Conservation (phyloP, 2,329 filamentous ascomycete genomes). For the Zymoseptoria brevis region DNA sequence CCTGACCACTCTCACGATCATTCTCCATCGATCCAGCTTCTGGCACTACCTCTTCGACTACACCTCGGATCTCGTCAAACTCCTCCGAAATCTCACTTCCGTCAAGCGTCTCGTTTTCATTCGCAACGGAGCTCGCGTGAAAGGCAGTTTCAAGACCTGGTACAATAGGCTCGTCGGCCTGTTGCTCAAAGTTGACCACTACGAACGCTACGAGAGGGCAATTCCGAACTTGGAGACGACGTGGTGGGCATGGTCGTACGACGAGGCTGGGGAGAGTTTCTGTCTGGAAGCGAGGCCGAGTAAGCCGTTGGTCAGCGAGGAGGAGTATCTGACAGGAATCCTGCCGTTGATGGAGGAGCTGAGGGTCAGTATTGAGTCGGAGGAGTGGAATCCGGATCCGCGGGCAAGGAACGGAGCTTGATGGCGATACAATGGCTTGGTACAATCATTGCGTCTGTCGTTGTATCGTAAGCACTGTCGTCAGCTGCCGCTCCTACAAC, state of each 20-base stretch:
- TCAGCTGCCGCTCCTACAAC: conserved; percentile 10
- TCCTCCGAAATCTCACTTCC: conserved; percentile 29
- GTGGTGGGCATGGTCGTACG: conserved; percentile 36
- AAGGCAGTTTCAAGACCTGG: conserved; percentile 33
- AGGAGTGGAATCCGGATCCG: conserved; percentile 34
- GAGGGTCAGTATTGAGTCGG: conserved; percentile 30
- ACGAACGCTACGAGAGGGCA: conserved; percentile 31
- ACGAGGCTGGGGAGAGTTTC: conserved; percentile 24
- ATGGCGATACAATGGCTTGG: neutral
- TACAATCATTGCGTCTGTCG: too few relatives aligned
- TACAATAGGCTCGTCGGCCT: conserved; percentile 32
- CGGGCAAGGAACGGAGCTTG: conserved; percentile 15
- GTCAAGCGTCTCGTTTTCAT: conserved; percentile 32
- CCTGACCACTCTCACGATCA: conserved; percentile 29
- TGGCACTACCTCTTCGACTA: conserved; percentile 32
- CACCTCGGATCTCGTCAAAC: conserved; percentile 24
- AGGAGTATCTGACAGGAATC: conserved; percentile 32
- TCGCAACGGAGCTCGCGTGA: conserved; percentile 28
- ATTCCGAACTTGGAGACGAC: conserved; percentile 26
- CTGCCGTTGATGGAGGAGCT: conserved; percentile 31
- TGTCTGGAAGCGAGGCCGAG: conserved; percentile 25
- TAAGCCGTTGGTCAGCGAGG: conserved; percentile 28
- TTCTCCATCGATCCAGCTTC: conserved; percentile 26
- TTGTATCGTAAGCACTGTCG: neutral
- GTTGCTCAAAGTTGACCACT: conserved; percentile 36